Conservation (phyloP, 139 green algal genomes). For the Axilococcus clingmanii region DNA sequence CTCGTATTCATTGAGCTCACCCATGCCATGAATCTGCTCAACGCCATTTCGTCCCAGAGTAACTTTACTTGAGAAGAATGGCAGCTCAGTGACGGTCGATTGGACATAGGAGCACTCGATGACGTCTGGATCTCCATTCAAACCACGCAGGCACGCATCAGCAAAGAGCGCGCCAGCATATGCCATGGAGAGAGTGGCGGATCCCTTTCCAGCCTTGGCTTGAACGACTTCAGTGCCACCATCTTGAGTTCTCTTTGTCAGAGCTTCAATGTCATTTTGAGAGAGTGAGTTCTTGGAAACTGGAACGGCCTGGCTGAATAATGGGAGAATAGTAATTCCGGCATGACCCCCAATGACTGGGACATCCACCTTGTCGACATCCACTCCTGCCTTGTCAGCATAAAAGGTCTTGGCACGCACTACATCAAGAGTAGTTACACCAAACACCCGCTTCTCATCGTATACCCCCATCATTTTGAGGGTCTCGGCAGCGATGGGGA, state of each 20-base stretch:
- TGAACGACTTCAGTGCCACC: constrained; percentile 96
- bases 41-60: constrained; percentile 73
- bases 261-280: constrained; percentile 72
- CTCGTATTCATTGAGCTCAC: constrained; percentile 80
- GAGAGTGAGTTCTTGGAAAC: constrained; percentile 45
- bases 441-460: constrained; percentile 59
- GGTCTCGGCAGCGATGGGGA: constrained; percentile 78
- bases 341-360: constrained; percentile 96
- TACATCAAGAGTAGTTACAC: constrained; percentile 82
- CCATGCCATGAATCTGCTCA: constrained; percentile 67
- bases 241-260: constrained; percentile 97
- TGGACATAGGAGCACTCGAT: constrained; percentile 85
- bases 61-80: constrained; percentile 93
- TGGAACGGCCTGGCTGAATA: constrained; percentile 81
- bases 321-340: constrained; percentile 95
- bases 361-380: constrained; percentile 85
- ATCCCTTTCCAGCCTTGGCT: constrained; percentile 79
- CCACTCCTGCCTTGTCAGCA: constrained; percentile 42
- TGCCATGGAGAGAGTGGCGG: constrained; percentile 95
- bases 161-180: constrained; percentile 94
- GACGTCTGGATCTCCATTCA: constrained; percentile 73
- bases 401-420: constrained; percentile 87
- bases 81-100: constrained; percentile 60
- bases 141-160: constrained; percentile 80
- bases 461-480: constrained; percentile 70